These are phyloP conservation scores for Calocybe gangraenosa DNA, from an alignment of 768 basidiomycete genomes.

Conservation along the genomic window DNA sequence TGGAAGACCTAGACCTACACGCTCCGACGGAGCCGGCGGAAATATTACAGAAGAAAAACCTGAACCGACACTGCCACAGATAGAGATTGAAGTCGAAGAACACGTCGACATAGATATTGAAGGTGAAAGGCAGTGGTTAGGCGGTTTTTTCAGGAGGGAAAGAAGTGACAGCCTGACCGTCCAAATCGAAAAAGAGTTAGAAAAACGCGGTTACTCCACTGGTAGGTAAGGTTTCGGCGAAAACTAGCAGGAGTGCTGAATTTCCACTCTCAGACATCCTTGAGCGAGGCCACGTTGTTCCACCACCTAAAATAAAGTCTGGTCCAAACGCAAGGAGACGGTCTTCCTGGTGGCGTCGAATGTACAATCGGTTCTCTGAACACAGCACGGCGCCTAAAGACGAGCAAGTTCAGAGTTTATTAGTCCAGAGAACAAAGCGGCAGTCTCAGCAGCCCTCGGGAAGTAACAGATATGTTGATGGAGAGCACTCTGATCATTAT, in stretches of 20 bases:
- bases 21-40: constrained; percentile 3
- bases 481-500: constrained; percentile 15
- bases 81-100: constrained; percentile 38
- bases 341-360: constrained; percentile 54
- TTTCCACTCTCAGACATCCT: constrained; percentile 3
- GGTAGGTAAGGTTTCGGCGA: constrained; percentile 21
- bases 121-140: constrained; percentile 51
- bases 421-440: constrained; percentile 10
- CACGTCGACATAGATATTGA: constrained; percentile 37
- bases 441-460: constrained; percentile 2
- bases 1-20: constrained; percentile 30
- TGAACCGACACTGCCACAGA: constrained; percentile 20
- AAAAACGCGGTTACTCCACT: constrained; percentile 40
- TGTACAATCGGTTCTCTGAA: constrained; percentile 51
- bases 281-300: constrained; percentile 1
- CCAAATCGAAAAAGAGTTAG: constrained; percentile 51
- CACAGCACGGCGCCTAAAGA: constrained; percentile 27
- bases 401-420: constrained; percentile 10
- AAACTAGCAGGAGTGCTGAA: background rate
- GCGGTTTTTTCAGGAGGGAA: constrained; percentile 38
- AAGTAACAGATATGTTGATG: constrained; percentile 6
- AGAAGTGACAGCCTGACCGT: constrained; percentile 49
- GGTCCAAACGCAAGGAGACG: constrained; percentile 23
- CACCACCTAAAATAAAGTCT: constrained; percentile 10
- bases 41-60: constrained; percentile 9